Conservation (phyloP, 2,329 filamentous ascomycete species). For the Clonostachys sp. region DNA sequence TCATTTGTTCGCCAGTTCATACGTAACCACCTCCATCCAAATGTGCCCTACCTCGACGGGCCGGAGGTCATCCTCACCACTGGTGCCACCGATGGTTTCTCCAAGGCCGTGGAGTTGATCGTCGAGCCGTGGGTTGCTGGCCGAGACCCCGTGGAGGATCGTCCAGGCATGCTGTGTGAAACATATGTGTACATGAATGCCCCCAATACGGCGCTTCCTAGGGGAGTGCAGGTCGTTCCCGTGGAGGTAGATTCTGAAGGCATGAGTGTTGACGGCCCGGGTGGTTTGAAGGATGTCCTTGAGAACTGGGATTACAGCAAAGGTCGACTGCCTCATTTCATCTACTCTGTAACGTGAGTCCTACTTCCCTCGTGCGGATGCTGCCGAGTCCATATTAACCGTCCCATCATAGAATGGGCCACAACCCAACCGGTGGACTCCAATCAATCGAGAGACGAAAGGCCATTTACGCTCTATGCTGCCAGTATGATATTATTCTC, state of each 20-base stretch:
- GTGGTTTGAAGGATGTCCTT: slow-evolving; percentile 73
- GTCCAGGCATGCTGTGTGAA: slow-evolving; percentile 77
- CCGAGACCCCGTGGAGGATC: slow-evolving; percentile 60
- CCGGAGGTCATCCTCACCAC: slow-evolving; percentile 76
- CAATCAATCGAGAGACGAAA: slow-evolving; percentile 69
- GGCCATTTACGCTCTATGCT: slow-evolving; percentile 78
- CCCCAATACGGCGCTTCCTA: slow-evolving; percentile 60
- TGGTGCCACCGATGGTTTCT: slow-evolving; percentile 81
- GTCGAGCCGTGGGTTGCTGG: slow-evolving; percentile 70
- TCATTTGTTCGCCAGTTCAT: slow-evolving; percentile 77
- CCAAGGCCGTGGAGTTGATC: slow-evolving; percentile 72
- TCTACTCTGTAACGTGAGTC: slow-evolving; percentile 86
- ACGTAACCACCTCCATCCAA: slow-evolving; percentile 72
- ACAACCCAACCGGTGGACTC: slow-evolving; percentile 80
- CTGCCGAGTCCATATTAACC: neutral
- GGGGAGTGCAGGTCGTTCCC: slow-evolving; percentile 68
- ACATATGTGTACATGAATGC: slow-evolving; percentile 78
- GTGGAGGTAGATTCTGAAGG: slow-evolving; percentile 76
- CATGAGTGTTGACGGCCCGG: slow-evolving; percentile 69
- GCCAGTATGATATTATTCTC: slow-evolving; percentile 84
- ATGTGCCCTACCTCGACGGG: slow-evolving; percentile 71
- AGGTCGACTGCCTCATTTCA: slow-evolving; percentile 73
- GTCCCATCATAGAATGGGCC: slow-evolving; percentile 43
- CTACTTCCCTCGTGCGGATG: neutral
- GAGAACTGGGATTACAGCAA: slow-evolving; percentile 74